Evolutionary conservation across 2,329 filamentous ascomycete genomes (phyloP), one percentile per base, ranked within the genome.

Genomic region (Pyrenophora seminiperda): DNA sequence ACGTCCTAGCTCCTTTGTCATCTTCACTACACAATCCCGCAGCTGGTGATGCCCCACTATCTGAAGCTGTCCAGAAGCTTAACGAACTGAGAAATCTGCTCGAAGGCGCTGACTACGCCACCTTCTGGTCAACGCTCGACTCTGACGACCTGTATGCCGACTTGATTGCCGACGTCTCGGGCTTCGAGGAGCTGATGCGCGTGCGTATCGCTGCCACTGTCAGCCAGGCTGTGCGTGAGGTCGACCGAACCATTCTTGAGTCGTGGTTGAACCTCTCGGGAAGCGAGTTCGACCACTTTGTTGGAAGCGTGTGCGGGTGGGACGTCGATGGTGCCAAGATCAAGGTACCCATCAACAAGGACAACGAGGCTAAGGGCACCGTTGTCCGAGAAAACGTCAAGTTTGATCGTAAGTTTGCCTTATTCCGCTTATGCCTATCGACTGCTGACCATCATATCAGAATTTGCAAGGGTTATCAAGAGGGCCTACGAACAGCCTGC

Each of bases 81-180:
- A 86, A 88, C 64, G 80, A 81, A 52, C 88, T 97, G 65, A 93
- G 91, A 81, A 87, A 85, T 61, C 87, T 95, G 71, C 90, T 99
- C 64, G 90, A 93, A 75, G 88, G 88, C 63, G 90, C 92, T 48
- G 88, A 95, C 76, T 99, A 97, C 80, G 81, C 87, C 51, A 83
- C 85, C 62, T 99, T 99, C 85, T 99, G 94, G 94, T 83, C 85
- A 37, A 92, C 90, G 7, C 82, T 97, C 50, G 91, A 97, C 79
- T 89, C 86, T 51, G 93, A 99, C 71, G 94, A 99, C 74, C 83
- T 97, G 49, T 97, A 96, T 78, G 92, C 93, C 54, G 94, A 99
- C 73, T 80, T 99, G 63, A 91, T 93, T 53, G 94, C 93, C 65
- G 95, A 99, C 67, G 92, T 97, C 43, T 83, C 86, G 37, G 94